Evolutionary conservation across 495 filamentous ascomycete genomes (phyloP), one percentile per base, ranked within the genome.

Genomic region (Neurospora hispaniola): DNA sequence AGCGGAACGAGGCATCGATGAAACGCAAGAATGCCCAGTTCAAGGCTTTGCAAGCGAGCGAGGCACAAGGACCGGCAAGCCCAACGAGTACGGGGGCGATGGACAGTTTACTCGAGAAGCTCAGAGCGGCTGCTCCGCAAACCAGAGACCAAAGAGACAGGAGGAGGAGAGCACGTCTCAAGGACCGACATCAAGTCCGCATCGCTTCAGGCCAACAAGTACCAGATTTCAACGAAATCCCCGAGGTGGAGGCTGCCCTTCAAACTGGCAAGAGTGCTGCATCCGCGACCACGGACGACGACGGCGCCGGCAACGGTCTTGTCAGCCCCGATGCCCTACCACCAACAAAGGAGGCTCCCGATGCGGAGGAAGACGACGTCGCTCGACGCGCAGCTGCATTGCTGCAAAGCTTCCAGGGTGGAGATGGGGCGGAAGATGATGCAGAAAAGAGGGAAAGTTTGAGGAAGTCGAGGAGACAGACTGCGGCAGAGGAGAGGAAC

Each of bases 91-190:
- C 93, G 62, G 96, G 96, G 59, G 96, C 95, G 43, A 98, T 99
- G 94, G 96, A 99, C 83, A 91, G 90, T 16, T 85, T 99, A n/a
- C 88, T 99, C 44, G 92, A 97, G 88, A 98, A 98, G 82, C 84
- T 99, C 70, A 92, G 96, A 70, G 94, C 94, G 44, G 96, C 96
- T 3, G 94, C 93, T 42, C 96, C 96, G 38, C 92, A 97, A 82
- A 88, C 93, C 7, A 85, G 92, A 73, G 93, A 97, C 80, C 90
- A 94, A 78, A 86, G 96, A 75, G 96, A 98, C 79, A 87, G 93
- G 73, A 90, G 96, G 73, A 90, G 95, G 69, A 88, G 96, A 76
- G 94, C 94, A 40, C 86, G 94, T 40, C 85, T 98, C 69, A 94
- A 95, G 85, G 94, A 96, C 77, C 86, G 90, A n/a, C 93, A 97